A percentile compares a stretch with the other conserved stretches of the same genome.
Conservation (phyloP, 164 flowering plant species). For the grape (Vitis vinifera) region ASM3070453v1 NC_081809.1:18913001-18913500, state of each 20-base stretch:
- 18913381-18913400: constrained; percentile 60
- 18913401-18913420: constrained; percentile 85
- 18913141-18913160: constrained; percentile 62
- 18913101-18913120: constrained; percentile 73
- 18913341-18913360: constrained; percentile 75
- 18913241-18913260: constrained; percentile 46
- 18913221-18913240: constrained; percentile 56
- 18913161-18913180: constrained; percentile 45
- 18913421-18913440: constrained; percentile 59
- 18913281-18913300: constrained; percentile 74
- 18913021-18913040: background rate
- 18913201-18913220: constrained; percentile 43
- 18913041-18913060: no score
- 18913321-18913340: constrained; percentile 74
- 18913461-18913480: background rate
- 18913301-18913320: constrained; percentile 76
- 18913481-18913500: no score
- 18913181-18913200: constrained; percentile 20
- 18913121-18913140: constrained; percentile 38
- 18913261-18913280: constrained; percentile 56
- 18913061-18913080: background rate
- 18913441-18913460: background rate
- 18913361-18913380: constrained; percentile 73
- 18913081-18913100: constrained; percentile 70
- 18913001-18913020: background rate